Percentiles rank a stretch among this genome's conserved stretches.
Evolutionary conservation across 352 stramenopile species (phyloP).

Genomic region (Phytophthora cactorum): DNA sequence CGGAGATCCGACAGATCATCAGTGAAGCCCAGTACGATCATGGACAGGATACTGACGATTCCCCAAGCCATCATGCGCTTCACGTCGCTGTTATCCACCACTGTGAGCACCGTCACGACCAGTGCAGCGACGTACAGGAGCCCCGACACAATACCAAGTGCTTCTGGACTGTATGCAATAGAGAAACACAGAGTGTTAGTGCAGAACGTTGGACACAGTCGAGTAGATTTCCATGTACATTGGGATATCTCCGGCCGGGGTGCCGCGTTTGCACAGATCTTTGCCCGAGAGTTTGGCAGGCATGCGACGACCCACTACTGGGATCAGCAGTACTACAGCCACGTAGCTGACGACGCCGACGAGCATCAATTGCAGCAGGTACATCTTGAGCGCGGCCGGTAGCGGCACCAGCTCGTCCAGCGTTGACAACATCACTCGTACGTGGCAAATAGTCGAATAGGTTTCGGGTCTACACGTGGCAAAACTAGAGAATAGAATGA

Average conservation of each 20-base stretch:
- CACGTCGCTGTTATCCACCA: slow-evolving; percentile 72
- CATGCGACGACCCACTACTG: slow-evolving; percentile 60
- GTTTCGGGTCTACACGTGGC: slow-evolving; percentile 26
- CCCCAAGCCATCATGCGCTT: slow-evolving; percentile 86
- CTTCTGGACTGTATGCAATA: slow-evolving; percentile 69
- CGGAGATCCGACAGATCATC: slow-evolving; percentile 98
- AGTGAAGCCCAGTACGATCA: slow-evolving; percentile 92
- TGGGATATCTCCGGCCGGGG: slow-evolving; percentile 81
- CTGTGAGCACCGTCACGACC: slow-evolving; percentile 69
- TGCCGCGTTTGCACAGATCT: slow-evolving; percentile 94
- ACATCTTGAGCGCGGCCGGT: slow-evolving; percentile 45
- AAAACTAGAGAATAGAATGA: slow-evolving; percentile 4
- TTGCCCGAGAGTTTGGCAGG: slow-evolving; percentile 90
- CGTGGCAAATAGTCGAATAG: slow-evolving; percentile 20
- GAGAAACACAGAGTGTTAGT: background rate
- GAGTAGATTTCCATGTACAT: slow-evolving; percentile 62
- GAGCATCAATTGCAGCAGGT: slow-evolving; percentile 53
- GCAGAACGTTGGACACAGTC: background rate
- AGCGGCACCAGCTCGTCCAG: slow-evolving; percentile 31
- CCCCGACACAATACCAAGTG: slow-evolving; percentile 87
- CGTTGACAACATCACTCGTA: slow-evolving; percentile 19
- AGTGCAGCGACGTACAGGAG: slow-evolving; percentile 83
- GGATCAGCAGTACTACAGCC: slow-evolving; percentile 70
- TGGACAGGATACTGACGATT: slow-evolving; percentile 88
- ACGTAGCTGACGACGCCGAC: slow-evolving; percentile 69